A percentile compares a stretch with the other conserved stretches of the same genome.
Evolutionary conservation across 2,329 filamentous ascomycete species (phyloP).

Genomic region (Exophiala aquamarina): DNA sequence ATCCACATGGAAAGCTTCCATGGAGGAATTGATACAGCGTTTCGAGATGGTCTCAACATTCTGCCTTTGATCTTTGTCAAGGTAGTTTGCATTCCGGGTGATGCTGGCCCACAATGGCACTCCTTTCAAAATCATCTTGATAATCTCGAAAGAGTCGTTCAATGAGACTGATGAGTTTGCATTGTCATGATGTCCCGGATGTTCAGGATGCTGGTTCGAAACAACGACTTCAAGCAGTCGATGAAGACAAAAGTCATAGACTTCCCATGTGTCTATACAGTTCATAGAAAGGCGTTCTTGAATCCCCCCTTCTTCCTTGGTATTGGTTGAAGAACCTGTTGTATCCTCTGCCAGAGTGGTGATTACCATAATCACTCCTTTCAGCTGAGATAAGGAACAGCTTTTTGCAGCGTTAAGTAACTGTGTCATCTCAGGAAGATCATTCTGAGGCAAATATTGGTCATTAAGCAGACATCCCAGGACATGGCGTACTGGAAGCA

Average conservation of each 20-base stretch:
- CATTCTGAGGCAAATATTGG: conserved; percentile 36
- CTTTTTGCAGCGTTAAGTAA: conserved; percentile 24
- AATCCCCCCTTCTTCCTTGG: conserved; percentile 10
- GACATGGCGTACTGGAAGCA: conserved; percentile 27
- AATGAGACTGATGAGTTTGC: not conserved
- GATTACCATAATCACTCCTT: conserved; percentile 23
- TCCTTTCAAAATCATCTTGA: conserved; percentile 11
- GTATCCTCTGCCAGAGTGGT: conserved; percentile 40
- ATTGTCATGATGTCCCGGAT: not conserved
- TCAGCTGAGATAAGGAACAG: conserved; percentile 17
- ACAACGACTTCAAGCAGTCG: not conserved
- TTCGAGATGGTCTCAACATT: conserved; percentile 6
- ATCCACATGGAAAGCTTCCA: conserved; percentile 7
- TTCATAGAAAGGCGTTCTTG: conserved; percentile 15
- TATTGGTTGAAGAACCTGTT: conserved; percentile 7
- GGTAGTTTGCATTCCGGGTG: conserved; percentile 3
- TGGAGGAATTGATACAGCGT: conserved; percentile 7
- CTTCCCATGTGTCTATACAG: conserved; percentile 20
- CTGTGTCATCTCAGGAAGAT: conserved; percentile 39
- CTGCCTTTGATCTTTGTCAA: conserved; percentile 1
- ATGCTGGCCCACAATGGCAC: conserved; percentile 19
- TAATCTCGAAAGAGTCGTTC: not conserved
- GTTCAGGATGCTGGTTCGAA: not conserved
- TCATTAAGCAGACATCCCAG: conserved; percentile 39
- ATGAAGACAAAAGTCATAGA: conserved; percentile 19